A percentile compares a stretch with the other conserved stretches of the same genome.
Evolutionary conservation across 2,329 filamentous ascomycete species (phyloP).

Genomic region (Pseudonectria foliicola): DNA sequence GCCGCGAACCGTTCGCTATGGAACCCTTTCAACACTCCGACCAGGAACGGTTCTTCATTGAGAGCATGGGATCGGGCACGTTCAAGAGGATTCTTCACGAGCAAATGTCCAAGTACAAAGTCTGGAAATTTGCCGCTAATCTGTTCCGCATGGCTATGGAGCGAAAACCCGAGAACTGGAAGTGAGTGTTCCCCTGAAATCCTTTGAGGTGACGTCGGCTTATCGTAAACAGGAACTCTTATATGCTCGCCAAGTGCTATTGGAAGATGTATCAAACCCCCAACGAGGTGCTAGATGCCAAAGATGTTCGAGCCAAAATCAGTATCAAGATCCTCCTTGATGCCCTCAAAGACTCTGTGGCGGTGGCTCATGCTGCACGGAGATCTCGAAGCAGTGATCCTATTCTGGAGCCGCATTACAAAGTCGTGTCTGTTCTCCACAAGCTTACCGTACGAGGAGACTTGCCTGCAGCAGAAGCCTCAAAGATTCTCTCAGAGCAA

Average conservation of each 20-base stretch:
- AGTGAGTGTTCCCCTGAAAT: slow-evolving; percentile 31
- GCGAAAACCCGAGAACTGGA: slow-evolving; percentile 49
- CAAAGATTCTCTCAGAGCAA: slow-evolving; percentile 47
- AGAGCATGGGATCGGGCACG: slow-evolving; percentile 41
- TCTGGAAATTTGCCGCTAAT: slow-evolving; percentile 53
- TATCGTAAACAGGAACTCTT: slow-evolving; percentile 39
- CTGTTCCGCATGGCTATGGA: slow-evolving; percentile 50
- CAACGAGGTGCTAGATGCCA: slow-evolving; percentile 34
- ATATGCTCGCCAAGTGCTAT: slow-evolving; percentile 55
- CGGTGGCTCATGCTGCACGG: slow-evolving; percentile 43
- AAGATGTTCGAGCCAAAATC: slow-evolving; percentile 30
- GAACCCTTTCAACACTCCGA: slow-evolving; percentile 52
- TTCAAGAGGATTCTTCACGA: slow-evolving; percentile 46
- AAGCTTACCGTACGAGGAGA: slow-evolving; percentile 63
- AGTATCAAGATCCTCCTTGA: slow-evolving; percentile 35
- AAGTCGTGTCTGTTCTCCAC: slow-evolving; percentile 73
- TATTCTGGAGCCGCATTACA: slow-evolving; percentile 87
- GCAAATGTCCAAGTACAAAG: slow-evolving; percentile 52
- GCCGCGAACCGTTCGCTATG: slow-evolving; percentile 56
- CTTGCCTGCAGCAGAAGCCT: slow-evolving; percentile 40
- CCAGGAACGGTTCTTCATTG: slow-evolving; percentile 50
- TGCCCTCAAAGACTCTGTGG: slow-evolving; percentile 44
- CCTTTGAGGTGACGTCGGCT: slow-evolving; percentile 9
- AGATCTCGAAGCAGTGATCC: slow-evolving; percentile 61
- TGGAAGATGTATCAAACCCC: slow-evolving; percentile 57